Percentiles rank a stretch among this genome's conserved stretches.
These are phyloP conservation scores for Patellifolia procumbens DNA, from an alignment of 179 eudicot species.

Conservation along the genomic window DNA sequence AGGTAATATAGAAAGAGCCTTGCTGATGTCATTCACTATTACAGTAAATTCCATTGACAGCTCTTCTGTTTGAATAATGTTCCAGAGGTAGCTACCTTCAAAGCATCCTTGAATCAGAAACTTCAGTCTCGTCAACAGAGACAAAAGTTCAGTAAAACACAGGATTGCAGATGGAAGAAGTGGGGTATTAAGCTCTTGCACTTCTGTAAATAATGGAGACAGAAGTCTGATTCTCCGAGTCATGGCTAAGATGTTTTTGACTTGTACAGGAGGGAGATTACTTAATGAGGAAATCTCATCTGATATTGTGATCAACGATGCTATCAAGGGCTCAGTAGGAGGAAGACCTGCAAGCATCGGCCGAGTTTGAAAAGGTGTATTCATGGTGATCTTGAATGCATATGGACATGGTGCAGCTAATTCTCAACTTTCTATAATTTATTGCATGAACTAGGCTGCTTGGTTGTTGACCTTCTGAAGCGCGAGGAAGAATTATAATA, in stretches of 20 bases:
- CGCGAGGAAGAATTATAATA: neutral
- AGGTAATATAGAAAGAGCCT: slow-evolving; percentile 62
- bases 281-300: slow-evolving; percentile 47
- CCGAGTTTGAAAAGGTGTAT: neutral
- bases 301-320: slow-evolving; percentile 47
- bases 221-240: slow-evolving; percentile 58
- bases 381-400: neutral
- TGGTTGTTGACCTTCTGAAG: neutral
- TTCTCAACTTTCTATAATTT: neutral
- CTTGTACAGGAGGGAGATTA: slow-evolving; percentile 42
- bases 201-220: slow-evolving; percentile 55
- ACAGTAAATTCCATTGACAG: slow-evolving; percentile 47
- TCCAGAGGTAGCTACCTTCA: slow-evolving; percentile 58
- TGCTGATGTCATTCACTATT: slow-evolving; percentile 48
- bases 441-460: neutral
- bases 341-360: slow-evolving; percentile 41
- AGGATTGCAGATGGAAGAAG: slow-evolving; percentile 57
- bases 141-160: slow-evolving; percentile 52
- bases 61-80: slow-evolving; percentile 44
- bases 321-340: slow-evolving; percentile 50
- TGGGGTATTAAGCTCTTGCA: slow-evolving; percentile 41
- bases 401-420: slow-evolving; percentile 1
- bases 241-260: slow-evolving; percentile 44
- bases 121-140: slow-evolving; percentile 34
- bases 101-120: slow-evolving; percentile 39